Percentiles rank a stretch among this genome's conserved stretches.
These are phyloP conservation scores for Calonectria pseudoreteaudii DNA, from an alignment of 2,329 filamentous ascomycete species.

Conservation along the genomic window DNA sequence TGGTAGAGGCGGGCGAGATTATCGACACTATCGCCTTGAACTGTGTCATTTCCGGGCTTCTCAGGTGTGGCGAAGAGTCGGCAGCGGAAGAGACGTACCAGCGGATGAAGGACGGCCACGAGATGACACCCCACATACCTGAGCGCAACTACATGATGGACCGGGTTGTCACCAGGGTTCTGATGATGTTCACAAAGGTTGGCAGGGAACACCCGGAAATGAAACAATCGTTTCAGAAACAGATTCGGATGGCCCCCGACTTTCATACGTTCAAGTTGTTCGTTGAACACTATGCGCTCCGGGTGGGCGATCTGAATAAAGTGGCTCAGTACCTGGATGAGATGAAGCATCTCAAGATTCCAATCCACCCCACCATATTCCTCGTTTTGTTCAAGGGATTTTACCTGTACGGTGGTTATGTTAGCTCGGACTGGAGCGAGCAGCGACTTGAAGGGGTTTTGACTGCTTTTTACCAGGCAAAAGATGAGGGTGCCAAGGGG, in stretches of 20 bases:
- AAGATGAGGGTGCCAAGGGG: slow-evolving; percentile 58
- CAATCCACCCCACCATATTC: slow-evolving; percentile 81
- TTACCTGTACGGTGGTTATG: slow-evolving; percentile 73
- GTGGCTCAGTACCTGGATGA: slow-evolving; percentile 81
- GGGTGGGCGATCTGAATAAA: slow-evolving; percentile 77
- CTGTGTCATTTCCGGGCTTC: slow-evolving; percentile 82
- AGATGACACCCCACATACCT: slow-evolving; percentile 52
- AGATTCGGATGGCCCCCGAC: slow-evolving; percentile 77
- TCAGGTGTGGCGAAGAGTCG: slow-evolving; percentile 79
- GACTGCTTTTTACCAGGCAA: slow-evolving; percentile 69
- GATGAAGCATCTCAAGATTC: slow-evolving; percentile 78
- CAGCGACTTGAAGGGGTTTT: slow-evolving; percentile 77
- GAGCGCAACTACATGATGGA: slow-evolving; percentile 59
- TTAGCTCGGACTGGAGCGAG: slow-evolving; percentile 77
- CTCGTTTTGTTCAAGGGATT: slow-evolving; percentile 88
- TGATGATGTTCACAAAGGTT: slow-evolving; percentile 69
- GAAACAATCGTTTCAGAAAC: slow-evolving; percentile 66
- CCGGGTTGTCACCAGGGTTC: slow-evolving; percentile 63
- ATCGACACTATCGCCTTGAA: slow-evolving; percentile 91
- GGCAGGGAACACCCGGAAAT: slow-evolving; percentile 68
- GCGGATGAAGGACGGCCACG: slow-evolving; percentile 79
- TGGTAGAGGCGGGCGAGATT: slow-evolving; percentile 87
- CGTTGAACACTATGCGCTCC: slow-evolving; percentile 77
- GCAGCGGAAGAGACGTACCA: slow-evolving; percentile 85
- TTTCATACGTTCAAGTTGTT: slow-evolving; percentile 84